Evolutionary conservation across 345 rosid species (phyloP), one percentile per base, ranked within the genome.

Genomic region (Camelina sativa): DNA sequence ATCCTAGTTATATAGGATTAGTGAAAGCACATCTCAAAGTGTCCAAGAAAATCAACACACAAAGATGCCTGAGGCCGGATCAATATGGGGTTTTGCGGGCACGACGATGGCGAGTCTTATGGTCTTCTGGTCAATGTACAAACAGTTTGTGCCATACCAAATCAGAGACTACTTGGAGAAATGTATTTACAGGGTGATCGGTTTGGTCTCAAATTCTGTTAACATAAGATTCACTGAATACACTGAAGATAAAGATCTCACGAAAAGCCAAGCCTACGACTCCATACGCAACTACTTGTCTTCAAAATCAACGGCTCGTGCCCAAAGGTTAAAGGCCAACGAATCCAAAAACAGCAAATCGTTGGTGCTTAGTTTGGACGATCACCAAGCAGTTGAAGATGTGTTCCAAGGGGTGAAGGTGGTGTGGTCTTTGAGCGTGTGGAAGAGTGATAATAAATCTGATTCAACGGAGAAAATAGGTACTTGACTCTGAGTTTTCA

Each of bases 181-280:
- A 3, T 52, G 46, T 15, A 6, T 81, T 58, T 74, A 82, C 68
- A 86, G 83, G 53, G 72, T 80, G 47, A 37, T 88, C 16, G 44
- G 71, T 13, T 68, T 54, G 41, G 34, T 78, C 11, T 48, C 78
- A 16, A 84, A 79, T 16, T 82, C 67, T 44, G 71, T 80, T 41
- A 74, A 80, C 59, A 82, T 88, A 62, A 86, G 69, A 11, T 83
- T 88, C 82, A 9, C 41, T n/a, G 90, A 88, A 53, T 82, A 75
- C 63, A 47, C 78, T 6, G 84, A 82, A 0, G 85, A 55, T 55
- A 28, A 83, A 59, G 74, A 83, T 38, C 67, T 82, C 63, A 75
- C 41, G 66, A 71, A 53, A 13, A 82, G 84, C 52, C 81, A 82
- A 17, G 80, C 76, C 15, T 88, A 77, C 64, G 23, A 46, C 7